Conservation (phyloP, 192 early-diverging fungal genomes). For the Podila minutissima region DNA sequence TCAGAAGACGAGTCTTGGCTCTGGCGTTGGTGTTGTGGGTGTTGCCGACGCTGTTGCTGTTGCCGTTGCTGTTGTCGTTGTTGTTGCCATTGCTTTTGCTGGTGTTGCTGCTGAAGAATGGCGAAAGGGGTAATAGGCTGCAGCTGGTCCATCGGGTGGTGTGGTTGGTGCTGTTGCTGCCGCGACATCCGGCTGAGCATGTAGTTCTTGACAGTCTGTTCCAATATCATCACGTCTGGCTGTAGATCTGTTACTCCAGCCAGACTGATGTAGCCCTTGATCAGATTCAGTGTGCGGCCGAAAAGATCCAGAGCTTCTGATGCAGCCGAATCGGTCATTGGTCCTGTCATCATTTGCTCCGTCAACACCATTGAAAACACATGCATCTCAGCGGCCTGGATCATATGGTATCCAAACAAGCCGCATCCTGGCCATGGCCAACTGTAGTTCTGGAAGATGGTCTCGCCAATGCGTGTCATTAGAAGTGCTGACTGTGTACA, state of each 20-base stretch:
- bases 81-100: slow-evolving; percentile 11
- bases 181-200: slow-evolving; percentile 1
- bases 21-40: neutral
- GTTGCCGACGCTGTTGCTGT: neutral
- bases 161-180: neutral
- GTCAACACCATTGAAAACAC: slow-evolving; percentile 16
- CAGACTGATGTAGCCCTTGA: slow-evolving; percentile 24
- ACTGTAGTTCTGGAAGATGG: slow-evolving; percentile 34
- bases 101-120: slow-evolving; percentile 14
- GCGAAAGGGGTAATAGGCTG: neutral
- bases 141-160: neutral
- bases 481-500: slow-evolving; percentile 11
- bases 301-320: slow-evolving; percentile 9
- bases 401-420: slow-evolving; percentile 41
- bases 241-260: slow-evolving; percentile 9
- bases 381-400: slow-evolving; percentile 32
- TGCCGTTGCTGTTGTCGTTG: slow-evolving; percentile 9
- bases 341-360: neutral
- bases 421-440: slow-evolving; percentile 49
- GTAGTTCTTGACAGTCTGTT: slow-evolving; percentile 12
- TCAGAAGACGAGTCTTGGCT: neutral
- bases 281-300: slow-evolving; percentile 16
- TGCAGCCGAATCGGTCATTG: neutral
- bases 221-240: neutral
- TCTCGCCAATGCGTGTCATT: slow-evolving; percentile 31